phyloP scores from a whole-genome alignment of 2,329 filamentous ascomycete species.

The Aureobasidium mangrovei region DNA sequence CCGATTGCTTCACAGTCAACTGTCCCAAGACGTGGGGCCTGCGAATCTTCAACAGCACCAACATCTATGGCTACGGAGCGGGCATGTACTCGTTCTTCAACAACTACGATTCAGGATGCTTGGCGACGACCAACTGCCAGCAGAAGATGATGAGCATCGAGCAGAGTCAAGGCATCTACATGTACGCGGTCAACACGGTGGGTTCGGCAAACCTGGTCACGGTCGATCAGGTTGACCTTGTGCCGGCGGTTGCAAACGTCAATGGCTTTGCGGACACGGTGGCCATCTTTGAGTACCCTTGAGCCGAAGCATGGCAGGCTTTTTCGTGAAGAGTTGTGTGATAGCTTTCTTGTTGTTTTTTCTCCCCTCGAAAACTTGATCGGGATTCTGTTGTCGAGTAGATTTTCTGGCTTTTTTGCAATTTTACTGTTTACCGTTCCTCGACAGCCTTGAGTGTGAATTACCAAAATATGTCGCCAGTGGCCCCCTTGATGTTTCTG shows the following conservation, averaged over 20 bases:
- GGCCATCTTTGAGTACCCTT: constrained; percentile 27
- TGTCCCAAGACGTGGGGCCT: constrained; percentile 74
- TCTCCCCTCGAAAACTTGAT: background rate
- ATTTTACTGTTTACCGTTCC: too few relatives aligned
- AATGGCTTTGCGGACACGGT: constrained; percentile 23
- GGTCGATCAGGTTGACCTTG: constrained; percentile 22
- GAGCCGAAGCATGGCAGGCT: background rate
- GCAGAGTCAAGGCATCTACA: constrained; percentile 19
- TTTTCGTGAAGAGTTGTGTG: background rate
- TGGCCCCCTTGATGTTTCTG: too few relatives aligned
- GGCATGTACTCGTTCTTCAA: constrained; percentile 79
- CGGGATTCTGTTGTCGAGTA: too few relatives aligned
- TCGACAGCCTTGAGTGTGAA: too few relatives aligned
- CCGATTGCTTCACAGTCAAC: constrained; percentile 39
- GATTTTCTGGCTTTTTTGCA: too few relatives aligned
- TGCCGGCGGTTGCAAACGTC: constrained; percentile 19
- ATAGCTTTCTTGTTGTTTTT: background rate
- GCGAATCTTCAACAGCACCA: constrained; percentile 56
- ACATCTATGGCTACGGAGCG: constrained; percentile 62
- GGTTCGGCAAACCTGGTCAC: constrained; percentile 20
- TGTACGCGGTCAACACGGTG: constrained; percentile 20
- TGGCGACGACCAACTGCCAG: constrained; percentile 61
- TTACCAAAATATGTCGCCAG: too few relatives aligned
- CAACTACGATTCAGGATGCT: constrained; percentile 66
- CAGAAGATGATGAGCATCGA: constrained; percentile 68